phyloP scores from a whole-genome alignment of 352 stramenopile genomes.

The Lagenidium sp. region DNA sequence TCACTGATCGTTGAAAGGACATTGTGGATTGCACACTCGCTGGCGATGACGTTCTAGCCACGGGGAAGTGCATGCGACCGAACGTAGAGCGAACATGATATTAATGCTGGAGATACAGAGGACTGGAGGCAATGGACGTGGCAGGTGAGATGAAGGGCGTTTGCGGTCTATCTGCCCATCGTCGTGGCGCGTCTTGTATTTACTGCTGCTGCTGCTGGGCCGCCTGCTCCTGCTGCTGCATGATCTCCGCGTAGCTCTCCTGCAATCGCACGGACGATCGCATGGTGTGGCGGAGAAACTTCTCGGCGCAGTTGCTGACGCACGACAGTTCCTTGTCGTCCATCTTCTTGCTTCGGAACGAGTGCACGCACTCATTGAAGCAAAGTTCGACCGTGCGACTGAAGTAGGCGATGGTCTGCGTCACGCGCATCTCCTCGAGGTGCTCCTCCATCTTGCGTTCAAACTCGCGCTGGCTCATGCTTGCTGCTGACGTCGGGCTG shows the following conservation, averaged over 20 bases:
- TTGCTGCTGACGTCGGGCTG: slow-evolving; percentile 1
- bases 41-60: too few species aligned
- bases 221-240: slow-evolving; percentile 74
- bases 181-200: slow-evolving; percentile 6
- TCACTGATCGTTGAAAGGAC: too few species aligned
- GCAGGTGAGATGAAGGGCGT: background rate
- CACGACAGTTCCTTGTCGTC: slow-evolving; percentile 86
- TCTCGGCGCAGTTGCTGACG: slow-evolving; percentile 85
- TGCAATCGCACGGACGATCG: slow-evolving; percentile 82
- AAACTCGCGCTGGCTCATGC: slow-evolving; percentile 76
- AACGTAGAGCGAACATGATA: too few species aligned
- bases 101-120: too few species aligned
- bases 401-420: slow-evolving; percentile 85
- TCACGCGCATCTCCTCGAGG: slow-evolving; percentile 88
- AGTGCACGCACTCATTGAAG: slow-evolving; percentile 86
- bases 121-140: too few species aligned
- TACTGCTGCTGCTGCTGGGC: slow-evolving; percentile 38
- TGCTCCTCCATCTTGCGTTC: slow-evolving; percentile 88
- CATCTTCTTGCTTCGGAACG: slow-evolving; percentile 88
- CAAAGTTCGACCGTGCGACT: slow-evolving; percentile 87
- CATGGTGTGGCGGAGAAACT: slow-evolving; percentile 89
- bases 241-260: slow-evolving; percentile 84
- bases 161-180: background rate
- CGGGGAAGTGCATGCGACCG: too few species aligned
- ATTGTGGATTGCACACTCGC: too few species aligned